These are phyloP conservation scores for Volvox reticuliferus DNA, from an alignment of 139 green algal genomes.

Conservation along the genomic window DNA sequence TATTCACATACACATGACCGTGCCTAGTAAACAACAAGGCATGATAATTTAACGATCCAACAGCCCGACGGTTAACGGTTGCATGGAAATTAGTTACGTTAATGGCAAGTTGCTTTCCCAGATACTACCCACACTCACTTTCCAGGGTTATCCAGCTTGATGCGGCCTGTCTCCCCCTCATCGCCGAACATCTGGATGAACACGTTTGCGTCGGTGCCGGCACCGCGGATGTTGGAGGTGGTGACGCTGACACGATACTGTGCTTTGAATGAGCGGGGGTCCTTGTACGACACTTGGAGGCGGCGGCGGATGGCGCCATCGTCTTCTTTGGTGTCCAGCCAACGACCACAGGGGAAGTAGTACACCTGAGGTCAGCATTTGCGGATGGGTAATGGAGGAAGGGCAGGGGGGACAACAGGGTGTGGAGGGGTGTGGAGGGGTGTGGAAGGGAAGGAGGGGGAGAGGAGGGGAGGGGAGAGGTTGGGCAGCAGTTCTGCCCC, in stretches of 20 bases:
- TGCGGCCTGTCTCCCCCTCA: slow-evolving; percentile 53
- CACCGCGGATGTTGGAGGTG: slow-evolving; percentile 58
- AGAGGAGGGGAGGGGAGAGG: not conserved
- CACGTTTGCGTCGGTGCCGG: slow-evolving; percentile 78
- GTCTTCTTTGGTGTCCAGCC: slow-evolving; percentile 65
- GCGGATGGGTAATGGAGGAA: not conserved
- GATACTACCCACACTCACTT: slow-evolving; percentile 29
- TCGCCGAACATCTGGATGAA: slow-evolving; percentile 71
- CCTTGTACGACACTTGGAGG: slow-evolving; percentile 29
- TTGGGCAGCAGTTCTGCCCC: too few species aligned
- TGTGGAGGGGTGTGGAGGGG: not conserved
- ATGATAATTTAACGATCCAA: too few species aligned
- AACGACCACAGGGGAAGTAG: slow-evolving; percentile 70
- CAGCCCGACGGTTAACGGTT: too few species aligned
- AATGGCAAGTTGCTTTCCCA: too few species aligned
- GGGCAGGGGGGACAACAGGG: not conserved
- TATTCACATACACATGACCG: too few species aligned
- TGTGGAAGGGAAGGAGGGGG: not conserved
- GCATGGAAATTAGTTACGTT: too few species aligned
- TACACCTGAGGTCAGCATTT: slow-evolving; percentile 45
- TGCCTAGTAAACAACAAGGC: too few species aligned
- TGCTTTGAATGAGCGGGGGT: slow-evolving; percentile 52
- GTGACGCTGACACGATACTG: slow-evolving; percentile 63
- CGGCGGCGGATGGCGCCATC: slow-evolving; percentile 56
- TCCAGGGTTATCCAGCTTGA: slow-evolving; percentile 52